Percentiles rank a stretch among this genome's conserved stretches.
phyloP scores from a whole-genome alignment of 1,139 yeast genomes.

The Hyphopichia khmerensis region DNA sequence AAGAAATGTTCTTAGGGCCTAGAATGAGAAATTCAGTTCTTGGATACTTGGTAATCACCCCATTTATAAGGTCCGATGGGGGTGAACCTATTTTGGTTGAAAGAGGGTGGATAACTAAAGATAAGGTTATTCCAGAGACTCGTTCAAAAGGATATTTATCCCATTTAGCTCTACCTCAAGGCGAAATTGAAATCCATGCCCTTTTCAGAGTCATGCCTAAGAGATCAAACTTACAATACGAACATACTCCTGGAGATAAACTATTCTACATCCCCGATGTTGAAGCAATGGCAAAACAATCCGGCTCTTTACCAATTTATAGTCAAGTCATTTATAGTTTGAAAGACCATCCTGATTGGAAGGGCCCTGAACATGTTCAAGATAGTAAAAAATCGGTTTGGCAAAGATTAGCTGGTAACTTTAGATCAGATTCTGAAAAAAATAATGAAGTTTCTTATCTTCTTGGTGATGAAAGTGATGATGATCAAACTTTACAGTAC shows the following conservation, averaged over 20 bases:
- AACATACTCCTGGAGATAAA: conserved; percentile 64
- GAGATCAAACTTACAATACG: conserved; percentile 72
- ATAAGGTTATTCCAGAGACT: conserved; percentile 61
- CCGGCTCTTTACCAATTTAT: conserved; percentile 71
- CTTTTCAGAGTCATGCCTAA: conserved; percentile 70
- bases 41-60: conserved; percentile 82
- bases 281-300: conserved; percentile 70
- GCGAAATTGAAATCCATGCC: conserved; percentile 72
- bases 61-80: conserved; percentile 74
- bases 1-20: conserved; percentile 93
- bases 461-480: conserved; percentile 15
- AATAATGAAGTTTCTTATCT: conserved; percentile 16
- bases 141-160: conserved; percentile 51
- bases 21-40: conserved; percentile 70
- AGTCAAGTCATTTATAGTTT: conserved; percentile 72
- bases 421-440: conserved; percentile 3
- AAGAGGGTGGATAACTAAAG: conserved; percentile 90
- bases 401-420: conserved; percentile 9
- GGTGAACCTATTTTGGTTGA: conserved; percentile 72
- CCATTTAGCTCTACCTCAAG: conserved; percentile 71
- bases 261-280: conserved; percentile 74
- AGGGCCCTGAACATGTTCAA: conserved; percentile 11
- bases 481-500: conserved; percentile 37
- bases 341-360: conserved; percentile 59
- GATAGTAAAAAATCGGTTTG: conserved; percentile 5